Evolutionary conservation across 2,329 filamentous ascomycete genomes (phyloP).

Genomic region (Apiospora koreana): DNA sequence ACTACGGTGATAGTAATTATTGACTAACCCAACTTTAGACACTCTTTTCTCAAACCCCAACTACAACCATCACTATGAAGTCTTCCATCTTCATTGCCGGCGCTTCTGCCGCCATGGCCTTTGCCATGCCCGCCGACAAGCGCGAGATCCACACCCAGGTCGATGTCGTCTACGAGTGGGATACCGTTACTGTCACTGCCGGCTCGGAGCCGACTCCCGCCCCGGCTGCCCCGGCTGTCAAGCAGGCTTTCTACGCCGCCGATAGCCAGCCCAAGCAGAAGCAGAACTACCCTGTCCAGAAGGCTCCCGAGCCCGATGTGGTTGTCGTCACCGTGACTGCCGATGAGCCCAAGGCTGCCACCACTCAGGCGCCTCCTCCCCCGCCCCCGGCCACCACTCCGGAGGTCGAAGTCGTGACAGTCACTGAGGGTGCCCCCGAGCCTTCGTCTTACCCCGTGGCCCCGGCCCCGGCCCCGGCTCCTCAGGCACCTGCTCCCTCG

Average conservation of each 20-base stretch:
- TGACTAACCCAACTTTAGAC: neutral
- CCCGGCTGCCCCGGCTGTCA: slow-evolving; percentile 17
- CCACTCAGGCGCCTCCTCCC: neutral
- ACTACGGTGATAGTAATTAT: neutral
- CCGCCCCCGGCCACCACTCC: neutral
- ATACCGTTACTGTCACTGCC: slow-evolving; percentile 38
- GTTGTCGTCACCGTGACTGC: slow-evolving; percentile 22
- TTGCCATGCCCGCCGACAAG: slow-evolving; percentile 35
- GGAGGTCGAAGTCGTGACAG: neutral
- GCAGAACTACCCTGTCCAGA: neutral
- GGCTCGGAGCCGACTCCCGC: slow-evolving; percentile 20
- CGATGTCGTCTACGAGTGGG: slow-evolving; percentile 32
- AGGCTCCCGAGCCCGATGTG: neutral
- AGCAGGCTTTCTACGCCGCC: slow-evolving; percentile 15
- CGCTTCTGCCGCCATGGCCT: slow-evolving; percentile 34
- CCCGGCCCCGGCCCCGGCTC: neutral
- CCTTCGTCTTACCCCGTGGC: neutral
- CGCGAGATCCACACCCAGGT: slow-evolving; percentile 30
- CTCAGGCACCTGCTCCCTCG: slow-evolving; percentile 5
- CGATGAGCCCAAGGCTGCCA: neutral
- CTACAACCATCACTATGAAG: slow-evolving; percentile 43
- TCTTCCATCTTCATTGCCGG: slow-evolving; percentile 37
- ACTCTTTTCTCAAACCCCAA: neutral
- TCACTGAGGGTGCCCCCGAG: neutral
- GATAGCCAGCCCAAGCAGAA: neutral